Evolutionary conservation across 108 stramenopile genomes (phyloP).

Genomic region (Cyclostephanos tholiformis): DNA sequence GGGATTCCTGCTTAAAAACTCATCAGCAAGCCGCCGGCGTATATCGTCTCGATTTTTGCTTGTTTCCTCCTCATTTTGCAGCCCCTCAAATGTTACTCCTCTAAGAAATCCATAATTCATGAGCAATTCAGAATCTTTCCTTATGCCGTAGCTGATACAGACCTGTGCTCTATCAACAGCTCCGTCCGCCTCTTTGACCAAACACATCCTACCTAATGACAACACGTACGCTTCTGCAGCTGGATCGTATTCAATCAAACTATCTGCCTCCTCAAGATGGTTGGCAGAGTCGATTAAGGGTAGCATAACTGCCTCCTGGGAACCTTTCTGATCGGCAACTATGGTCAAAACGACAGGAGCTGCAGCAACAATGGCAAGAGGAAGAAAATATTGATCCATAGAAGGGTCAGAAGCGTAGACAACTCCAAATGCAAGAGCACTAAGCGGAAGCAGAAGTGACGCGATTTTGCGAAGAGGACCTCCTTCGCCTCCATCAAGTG

Average conservation of each 20-base stretch:
- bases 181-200: constrained; percentile 54
- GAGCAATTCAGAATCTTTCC: constrained; percentile 67
- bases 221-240: constrained; percentile 57
- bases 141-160: constrained; percentile 72
- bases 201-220: constrained; percentile 57
- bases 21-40: constrained; percentile 35
- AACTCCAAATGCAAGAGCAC: constrained; percentile 45
- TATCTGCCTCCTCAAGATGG: constrained; percentile 73
- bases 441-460: constrained; percentile 39
- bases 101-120: constrained; percentile 83
- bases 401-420: constrained; percentile 39
- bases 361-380: constrained; percentile 44
- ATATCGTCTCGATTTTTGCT: constrained; percentile 19
- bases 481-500: constrained; percentile 37
- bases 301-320: constrained; percentile 63
- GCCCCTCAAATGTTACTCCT: constrained; percentile 35
- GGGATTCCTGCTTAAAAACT: constrained; percentile 26
- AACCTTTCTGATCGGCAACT: constrained; percentile 43
- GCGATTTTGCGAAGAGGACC: constrained; percentile 46
- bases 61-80: constrained; percentile 17
- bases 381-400: constrained; percentile 44
- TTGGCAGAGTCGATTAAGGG: constrained; percentile 84
- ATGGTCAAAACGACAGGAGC: constrained; percentile 55
- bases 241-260: constrained; percentile 70
- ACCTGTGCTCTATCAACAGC: constrained; percentile 57